Conservation (phyloP, 805 yeast species). For the Starmerella bacillaris region DNA sequence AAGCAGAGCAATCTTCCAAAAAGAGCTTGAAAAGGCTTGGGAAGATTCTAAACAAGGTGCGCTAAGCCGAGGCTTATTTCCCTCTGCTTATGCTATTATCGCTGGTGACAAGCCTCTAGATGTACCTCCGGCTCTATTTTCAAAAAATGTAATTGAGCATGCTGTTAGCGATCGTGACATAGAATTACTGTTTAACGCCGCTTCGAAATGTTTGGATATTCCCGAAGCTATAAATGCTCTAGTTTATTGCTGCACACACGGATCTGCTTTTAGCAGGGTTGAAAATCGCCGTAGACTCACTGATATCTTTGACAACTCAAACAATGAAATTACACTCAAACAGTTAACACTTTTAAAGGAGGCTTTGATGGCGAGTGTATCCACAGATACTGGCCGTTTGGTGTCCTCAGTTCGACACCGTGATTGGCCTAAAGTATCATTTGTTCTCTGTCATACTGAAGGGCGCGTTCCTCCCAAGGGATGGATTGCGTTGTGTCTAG, state of each 20-base stretch:
- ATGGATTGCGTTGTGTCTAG: constrained; percentile 64
- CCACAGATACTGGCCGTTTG: neutral
- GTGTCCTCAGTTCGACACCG: neutral
- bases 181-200: constrained; percentile 8
- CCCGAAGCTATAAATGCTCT: neutral
- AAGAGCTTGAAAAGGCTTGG: neutral
- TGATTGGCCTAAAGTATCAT: constrained; percentile 16
- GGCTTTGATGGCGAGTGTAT: neutral
- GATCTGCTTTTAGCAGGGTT: neutral
- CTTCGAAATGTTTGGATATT: neutral
- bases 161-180: constrained; percentile 6
- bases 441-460: constrained; percentile 31
- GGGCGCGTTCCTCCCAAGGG: constrained; percentile 28
- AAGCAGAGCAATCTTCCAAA: neutral
- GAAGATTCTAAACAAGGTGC: neutral
- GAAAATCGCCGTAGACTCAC: neutral
- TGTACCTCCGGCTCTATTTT: constrained; percentile 8
- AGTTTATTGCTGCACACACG: neutral
- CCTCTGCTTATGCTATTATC: neutral
- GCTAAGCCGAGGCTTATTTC: neutral
- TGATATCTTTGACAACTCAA: neutral
- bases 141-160: constrained; percentile 13
- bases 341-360: neutral
- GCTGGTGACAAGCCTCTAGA: neutral
- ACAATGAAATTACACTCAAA: neutral